phyloP scores from a whole-genome alignment of 257 asterid species.

The Scutellaria galericulata region DNA sequence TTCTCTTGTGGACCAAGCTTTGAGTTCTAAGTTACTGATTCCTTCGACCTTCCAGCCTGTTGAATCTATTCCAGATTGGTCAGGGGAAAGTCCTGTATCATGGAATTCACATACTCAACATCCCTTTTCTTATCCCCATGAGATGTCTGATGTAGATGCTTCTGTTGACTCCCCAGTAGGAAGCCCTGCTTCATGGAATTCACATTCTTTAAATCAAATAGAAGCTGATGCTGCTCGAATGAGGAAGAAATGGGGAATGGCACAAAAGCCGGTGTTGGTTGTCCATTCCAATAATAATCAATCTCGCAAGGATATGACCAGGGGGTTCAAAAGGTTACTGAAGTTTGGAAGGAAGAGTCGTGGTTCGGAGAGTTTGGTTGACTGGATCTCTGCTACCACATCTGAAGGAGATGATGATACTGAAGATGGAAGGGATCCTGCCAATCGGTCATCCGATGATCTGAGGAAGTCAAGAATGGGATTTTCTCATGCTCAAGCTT shows the following conservation, averaged over 20 bases:
- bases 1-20: conserved; percentile 57
- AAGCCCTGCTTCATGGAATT: conserved; percentile 79
- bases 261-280: conserved; percentile 40
- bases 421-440: conserved; percentile 83
- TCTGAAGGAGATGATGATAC: conserved; percentile 96
- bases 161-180: conserved; percentile 76
- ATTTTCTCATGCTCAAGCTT: conserved; percentile 69
- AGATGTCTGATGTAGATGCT: conserved; percentile 76
- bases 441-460: conserved; percentile 78
- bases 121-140: conserved; percentile 72
- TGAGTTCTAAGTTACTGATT: conserved; percentile 59
- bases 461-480: conserved; percentile 90
- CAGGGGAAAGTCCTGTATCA: conserved; percentile 56
- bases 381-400: conserved; percentile 95
- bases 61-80: conserved; percentile 62
- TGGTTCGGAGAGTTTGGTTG: conserved; percentile 73
- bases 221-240: conserved; percentile 68
- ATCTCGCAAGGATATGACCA: conserved; percentile 75
- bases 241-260: conserved; percentile 59
- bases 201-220: conserved; percentile 60
- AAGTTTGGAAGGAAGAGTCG: conserved; percentile 82
- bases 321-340: conserved; percentile 78
- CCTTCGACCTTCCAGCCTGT: conserved; percentile 38
- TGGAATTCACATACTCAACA: conserved; percentile 61
- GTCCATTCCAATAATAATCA: conserved; percentile 55